Evolutionary conservation across 2,329 filamentous ascomycete genomes (phyloP).

Genomic region (Trichoderma simmonsii): DNA sequence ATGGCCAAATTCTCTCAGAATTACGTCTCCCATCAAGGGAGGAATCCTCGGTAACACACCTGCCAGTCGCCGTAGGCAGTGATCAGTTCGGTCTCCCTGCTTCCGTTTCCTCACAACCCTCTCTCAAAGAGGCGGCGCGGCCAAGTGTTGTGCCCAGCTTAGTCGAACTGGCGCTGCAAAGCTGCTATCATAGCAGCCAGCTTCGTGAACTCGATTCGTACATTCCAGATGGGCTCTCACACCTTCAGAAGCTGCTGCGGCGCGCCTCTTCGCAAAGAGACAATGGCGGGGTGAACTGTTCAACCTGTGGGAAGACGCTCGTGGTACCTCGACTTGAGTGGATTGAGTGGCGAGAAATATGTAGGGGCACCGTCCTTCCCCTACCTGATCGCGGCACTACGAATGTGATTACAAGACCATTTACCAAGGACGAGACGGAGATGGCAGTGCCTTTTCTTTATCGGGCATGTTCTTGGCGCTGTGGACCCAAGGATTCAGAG

Average conservation of each 20-base stretch:
- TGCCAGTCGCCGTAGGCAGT: conserved; percentile 24
- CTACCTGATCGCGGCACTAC: background rate
- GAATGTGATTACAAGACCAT: conserved; percentile 17
- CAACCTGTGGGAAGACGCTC: conserved; percentile 47
- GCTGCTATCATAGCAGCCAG: conserved; percentile 43
- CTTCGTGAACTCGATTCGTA: conserved; percentile 42
- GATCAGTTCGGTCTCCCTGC: background rate
- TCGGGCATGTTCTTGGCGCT: conserved; percentile 50
- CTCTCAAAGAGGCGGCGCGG: conserved; percentile 17
- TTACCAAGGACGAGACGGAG: conserved; percentile 34
- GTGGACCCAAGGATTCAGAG: conserved; percentile 34
- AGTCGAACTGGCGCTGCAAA: conserved; percentile 48
- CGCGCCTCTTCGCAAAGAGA: conserved; percentile 42
- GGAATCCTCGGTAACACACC: conserved; percentile 19
- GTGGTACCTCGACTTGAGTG: conserved; percentile 55
- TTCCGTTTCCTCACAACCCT: conserved; percentile 14
- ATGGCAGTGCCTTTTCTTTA: conserved; percentile 45
- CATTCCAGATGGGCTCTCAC: conserved; percentile 41
- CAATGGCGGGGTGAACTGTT: conserved; percentile 50
- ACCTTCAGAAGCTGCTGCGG: conserved; percentile 41
- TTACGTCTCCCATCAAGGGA: conserved; percentile 29
- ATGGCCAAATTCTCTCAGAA: conserved; percentile 29
- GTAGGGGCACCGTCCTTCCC: conserved; percentile 21
- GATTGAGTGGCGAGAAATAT: conserved; percentile 59
- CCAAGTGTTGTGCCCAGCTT: conserved; percentile 46